Evolutionary conservation across 2,329 filamentous ascomycete species (phyloP).

Genomic region (Davidsoniella australis): DNA sequence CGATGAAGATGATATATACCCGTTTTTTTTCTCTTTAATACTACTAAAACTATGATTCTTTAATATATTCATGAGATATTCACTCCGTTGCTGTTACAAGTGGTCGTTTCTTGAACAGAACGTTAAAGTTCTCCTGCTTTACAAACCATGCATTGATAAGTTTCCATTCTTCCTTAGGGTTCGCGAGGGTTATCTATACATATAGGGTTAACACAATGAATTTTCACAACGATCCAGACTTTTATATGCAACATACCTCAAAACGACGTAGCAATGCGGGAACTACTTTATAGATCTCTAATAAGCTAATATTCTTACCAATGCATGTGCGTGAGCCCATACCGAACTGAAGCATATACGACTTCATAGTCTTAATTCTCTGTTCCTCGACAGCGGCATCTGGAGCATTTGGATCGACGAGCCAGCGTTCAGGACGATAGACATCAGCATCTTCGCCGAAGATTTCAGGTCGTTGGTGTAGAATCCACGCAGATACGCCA

Average conservation of each 20-base stretch:
- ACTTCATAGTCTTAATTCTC: constrained; percentile 48
- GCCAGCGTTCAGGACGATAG: constrained; percentile 54
- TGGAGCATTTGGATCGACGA: constrained; percentile 25
- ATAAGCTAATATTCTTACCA: constrained; percentile 47
- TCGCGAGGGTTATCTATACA: constrained; percentile 13
- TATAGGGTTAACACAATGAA: neutral
- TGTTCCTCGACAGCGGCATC: constrained; percentile 26
- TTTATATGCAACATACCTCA: constrained; percentile 27
- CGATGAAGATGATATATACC: too few species aligned
- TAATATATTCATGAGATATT: neutral
- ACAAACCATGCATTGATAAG: constrained; percentile 47
- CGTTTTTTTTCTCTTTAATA: neutral
- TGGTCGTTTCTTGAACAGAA: constrained; percentile 25
- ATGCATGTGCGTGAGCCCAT: constrained; percentile 54
- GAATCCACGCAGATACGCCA: constrained; percentile 58
- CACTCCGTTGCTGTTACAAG: neutral
- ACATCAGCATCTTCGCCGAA: constrained; percentile 51
- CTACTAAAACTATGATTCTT: neutral
- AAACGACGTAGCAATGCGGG: constrained; percentile 46
- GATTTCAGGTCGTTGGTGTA: constrained; percentile 42
- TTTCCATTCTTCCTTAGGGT: constrained; percentile 38
- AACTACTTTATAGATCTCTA: constrained; percentile 48
- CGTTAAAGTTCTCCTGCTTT: constrained; percentile 39
- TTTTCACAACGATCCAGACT: neutral
- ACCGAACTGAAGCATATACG: constrained; percentile 56